Percentiles rank a stretch among this genome's conserved stretches.
phyloP scores from a whole-genome alignment of 768 basidiomycete genomes.

The Boletus pseudo-olivaceus region DNA sequence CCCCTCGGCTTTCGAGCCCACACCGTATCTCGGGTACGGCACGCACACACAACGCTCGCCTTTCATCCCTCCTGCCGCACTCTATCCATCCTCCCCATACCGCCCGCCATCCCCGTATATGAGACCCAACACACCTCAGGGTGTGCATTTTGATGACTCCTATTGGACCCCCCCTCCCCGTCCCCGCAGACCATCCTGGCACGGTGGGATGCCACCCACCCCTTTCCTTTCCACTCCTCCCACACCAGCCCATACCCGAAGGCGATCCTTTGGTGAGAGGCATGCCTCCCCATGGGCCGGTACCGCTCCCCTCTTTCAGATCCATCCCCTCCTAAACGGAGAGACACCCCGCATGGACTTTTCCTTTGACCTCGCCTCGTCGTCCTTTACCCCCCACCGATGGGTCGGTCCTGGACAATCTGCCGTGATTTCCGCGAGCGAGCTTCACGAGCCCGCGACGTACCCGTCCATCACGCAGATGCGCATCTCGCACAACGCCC shows the following conservation, averaged over 20 bases:
- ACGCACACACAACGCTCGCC: conserved; percentile 38
- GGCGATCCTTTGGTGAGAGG: conserved; percentile 30
- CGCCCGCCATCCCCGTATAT: conserved; percentile 27
- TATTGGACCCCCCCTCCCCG: conserved; percentile 29
- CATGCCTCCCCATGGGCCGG: conserved; percentile 23
- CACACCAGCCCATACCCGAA: conserved; percentile 12
- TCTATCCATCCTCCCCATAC: conserved; percentile 38
- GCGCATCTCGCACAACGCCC: conserved; percentile 52
- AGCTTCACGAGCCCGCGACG: conserved; percentile 52
- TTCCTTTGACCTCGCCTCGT: conserved; percentile 53
- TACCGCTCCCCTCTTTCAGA: conserved; percentile 25
- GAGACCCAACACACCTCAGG: conserved; percentile 29
- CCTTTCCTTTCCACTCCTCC: conserved; percentile 22
- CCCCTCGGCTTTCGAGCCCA: conserved; percentile 35
- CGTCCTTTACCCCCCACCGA: conserved; percentile 43
- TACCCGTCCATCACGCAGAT: conserved; percentile 52
- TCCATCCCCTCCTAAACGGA: conserved; percentile 43
- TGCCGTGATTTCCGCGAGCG: conserved; percentile 38
- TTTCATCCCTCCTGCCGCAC: conserved; percentile 39
- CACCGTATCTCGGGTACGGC: conserved; percentile 33
- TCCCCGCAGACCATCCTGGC: conserved; percentile 44
- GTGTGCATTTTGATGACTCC: conserved; percentile 18
- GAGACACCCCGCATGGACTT: conserved; percentile 44
- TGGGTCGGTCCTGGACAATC: conserved; percentile 39
- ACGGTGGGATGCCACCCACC: conserved; percentile 28